Conservation (phyloP, 2,329 filamentous ascomycete species). For the Triangularia verruculosa region DNA sequence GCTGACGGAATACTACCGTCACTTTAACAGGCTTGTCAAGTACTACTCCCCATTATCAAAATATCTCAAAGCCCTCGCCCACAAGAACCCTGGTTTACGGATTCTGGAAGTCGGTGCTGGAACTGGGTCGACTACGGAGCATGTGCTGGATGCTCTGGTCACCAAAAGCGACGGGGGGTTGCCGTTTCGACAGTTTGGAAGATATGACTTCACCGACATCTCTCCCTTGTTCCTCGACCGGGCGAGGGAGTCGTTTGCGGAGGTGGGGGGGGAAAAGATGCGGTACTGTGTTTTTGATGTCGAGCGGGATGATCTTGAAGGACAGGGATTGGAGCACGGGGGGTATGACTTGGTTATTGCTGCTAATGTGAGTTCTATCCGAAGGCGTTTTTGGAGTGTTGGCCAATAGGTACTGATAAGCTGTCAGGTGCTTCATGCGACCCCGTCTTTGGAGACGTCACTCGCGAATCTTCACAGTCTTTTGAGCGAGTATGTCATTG, state of each 20-base stretch:
- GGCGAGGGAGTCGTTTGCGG: conserved; percentile 26
- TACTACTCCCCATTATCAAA: conserved; percentile 1
- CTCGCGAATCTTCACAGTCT: conserved; percentile 33
- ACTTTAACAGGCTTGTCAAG: neutral
- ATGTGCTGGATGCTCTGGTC: neutral
- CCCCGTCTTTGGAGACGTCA: conserved; percentile 26
- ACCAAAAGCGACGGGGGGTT: neutral
- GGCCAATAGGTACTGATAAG: neutral
- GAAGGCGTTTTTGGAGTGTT: neutral
- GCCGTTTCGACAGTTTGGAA: neutral
- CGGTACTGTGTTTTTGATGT: conserved; percentile 32
- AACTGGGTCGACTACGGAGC: conserved; percentile 37
- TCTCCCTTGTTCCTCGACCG: conserved; percentile 28
- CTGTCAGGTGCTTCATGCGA: conserved; percentile 31
- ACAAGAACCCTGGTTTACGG: conserved; percentile 15
- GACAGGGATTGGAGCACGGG: conserved; percentile 32
- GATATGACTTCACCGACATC: conserved; percentile 17
- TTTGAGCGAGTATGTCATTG: conserved; percentile 30
- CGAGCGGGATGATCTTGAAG: conserved; percentile 24
- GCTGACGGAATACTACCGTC: neutral
- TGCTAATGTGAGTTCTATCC: conserved; percentile 28
- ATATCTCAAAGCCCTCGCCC: neutral
- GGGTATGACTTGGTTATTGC: conserved; percentile 37
- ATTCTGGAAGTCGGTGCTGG: conserved; percentile 42
- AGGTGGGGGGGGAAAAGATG: conserved; percentile 20